Base-by-base conservation (phyloP, 139 green algal species). In the Haematococcus lacustris region DNA sequence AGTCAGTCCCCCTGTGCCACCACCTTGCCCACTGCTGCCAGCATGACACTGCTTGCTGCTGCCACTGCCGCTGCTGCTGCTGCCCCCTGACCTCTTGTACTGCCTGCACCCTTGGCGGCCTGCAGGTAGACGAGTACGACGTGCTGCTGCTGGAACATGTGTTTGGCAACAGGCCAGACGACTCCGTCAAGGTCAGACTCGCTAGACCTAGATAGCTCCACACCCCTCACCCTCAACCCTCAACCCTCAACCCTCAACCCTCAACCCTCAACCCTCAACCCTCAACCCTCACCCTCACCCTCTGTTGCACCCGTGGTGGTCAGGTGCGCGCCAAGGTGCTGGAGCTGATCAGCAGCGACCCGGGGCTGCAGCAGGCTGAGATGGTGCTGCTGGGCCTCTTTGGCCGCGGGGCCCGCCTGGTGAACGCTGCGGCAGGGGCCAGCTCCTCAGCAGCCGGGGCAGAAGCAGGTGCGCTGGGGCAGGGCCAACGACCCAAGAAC, bases 71-170 rank as follows among this genome's bases (percentile, higher is more conserved):
- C 47, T 57, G 13, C 21, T 13, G 47, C 47, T 57, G 13, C 13
- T 21, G 13, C 13, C 47, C 21, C 13, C 47, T 57, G 13, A 13
- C 47, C 21, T 21, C 47, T 57, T 21, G 13, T 13, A 57, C 47
- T 28, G 21, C 47, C 47, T 57, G 47, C 57, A 30, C 23, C 57
- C 5, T 53, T 53, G 43, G 57, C 57, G 32, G 0, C 28, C 1
- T 40, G n/a, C 70, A 84, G 78, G 76, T 81, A 7, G 87, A 71
- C 32, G 71, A 88, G 71, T 87, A 89, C 57, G 92, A 97, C 82
- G 91, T 83, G 68, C 82, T 97, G 68, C 84, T 97, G 80, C 82
- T 97, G 74, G 86, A 93, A 80, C 88, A 96, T 76, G 78, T 94
- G n/a, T 84, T 97, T 70, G 93, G 92, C 88, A 86, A 93, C 79